These are phyloP conservation scores for Brassica hybrid DNA, from an alignment of 441 rosid genomes.

Conservation along the genomic window DNA sequence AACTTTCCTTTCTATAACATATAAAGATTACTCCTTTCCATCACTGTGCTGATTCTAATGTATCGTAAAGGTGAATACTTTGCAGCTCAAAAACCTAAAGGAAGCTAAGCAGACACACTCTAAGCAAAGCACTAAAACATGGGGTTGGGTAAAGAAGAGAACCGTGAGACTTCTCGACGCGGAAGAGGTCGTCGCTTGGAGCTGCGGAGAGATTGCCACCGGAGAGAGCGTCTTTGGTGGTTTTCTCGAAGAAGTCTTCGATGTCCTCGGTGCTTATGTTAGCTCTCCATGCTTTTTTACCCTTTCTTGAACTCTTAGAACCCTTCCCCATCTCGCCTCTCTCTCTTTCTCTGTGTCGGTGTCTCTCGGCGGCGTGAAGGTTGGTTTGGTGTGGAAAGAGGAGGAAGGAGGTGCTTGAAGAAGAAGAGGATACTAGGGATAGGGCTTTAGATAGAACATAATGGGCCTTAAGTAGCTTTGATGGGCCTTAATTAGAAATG, in stretches of 20 bases:
- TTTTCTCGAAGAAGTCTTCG: constrained; percentile 67
- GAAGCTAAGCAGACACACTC: background rate
- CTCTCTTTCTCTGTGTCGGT: background rate
- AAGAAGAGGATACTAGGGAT: constrained; percentile 18
- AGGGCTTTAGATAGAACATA: constrained; percentile 20
- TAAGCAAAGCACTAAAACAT: background rate
- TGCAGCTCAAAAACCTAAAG: constrained; percentile 19
- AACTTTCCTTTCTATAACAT: background rate
- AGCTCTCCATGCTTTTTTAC: constrained; percentile 95
- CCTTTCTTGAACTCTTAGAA: constrained; percentile 79
- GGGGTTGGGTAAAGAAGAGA: constrained; percentile 38
- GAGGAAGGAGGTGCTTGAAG: background rate
- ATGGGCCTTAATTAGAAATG: constrained; percentile 26
- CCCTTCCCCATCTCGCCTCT: constrained; percentile 68
- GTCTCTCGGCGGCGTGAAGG: constrained; percentile 38
- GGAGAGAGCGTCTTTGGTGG: constrained; percentile 81
- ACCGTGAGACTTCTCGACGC: constrained; percentile 79
- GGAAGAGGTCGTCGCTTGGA: constrained; percentile 75
- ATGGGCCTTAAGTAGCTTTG: constrained; percentile 36
- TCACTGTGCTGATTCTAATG: background rate
- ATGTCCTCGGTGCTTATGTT: constrained; percentile 88
- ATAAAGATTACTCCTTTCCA: background rate
- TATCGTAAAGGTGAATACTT: background rate
- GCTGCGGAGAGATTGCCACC: constrained; percentile 77
- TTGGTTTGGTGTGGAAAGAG: constrained; percentile 3